A percentile compares a stretch with the other conserved stretches of the same genome.
phyloP scores from a whole-genome alignment of 192 early-diverging fungal species.

The Coemansia sp. region DNA sequence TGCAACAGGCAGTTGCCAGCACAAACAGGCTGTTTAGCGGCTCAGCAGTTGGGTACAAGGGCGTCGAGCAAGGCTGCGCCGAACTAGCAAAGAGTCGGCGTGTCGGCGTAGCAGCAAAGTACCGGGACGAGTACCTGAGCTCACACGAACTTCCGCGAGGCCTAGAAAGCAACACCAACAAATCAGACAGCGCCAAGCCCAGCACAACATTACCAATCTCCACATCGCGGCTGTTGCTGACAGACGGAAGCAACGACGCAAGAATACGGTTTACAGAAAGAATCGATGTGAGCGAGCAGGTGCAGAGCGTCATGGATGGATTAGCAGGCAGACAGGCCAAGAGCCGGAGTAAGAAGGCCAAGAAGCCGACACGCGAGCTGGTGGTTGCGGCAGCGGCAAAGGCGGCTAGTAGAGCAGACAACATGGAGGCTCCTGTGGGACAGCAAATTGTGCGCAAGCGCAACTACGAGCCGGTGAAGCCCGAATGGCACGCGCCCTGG shows the following conservation, averaged over 20 bases:
- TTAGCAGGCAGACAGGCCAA: constrained; percentile 25
- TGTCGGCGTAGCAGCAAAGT: constrained; percentile 18
- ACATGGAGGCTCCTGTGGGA: constrained; percentile 16
- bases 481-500: constrained; percentile 99
- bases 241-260: neutral
- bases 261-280: neutral
- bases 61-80: neutral
- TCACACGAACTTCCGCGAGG: constrained; percentile 27
- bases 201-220: neutral
- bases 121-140: constrained; percentile 40
- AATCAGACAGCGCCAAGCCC: neutral
- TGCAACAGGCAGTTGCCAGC: constrained; percentile 6
- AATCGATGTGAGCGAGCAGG: constrained; percentile 24
- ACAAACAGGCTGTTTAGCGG: constrained; percentile 33
- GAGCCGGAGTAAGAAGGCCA: constrained; percentile 19
- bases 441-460: constrained; percentile 48
- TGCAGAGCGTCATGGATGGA: constrained; percentile 37
- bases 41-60: neutral
- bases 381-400: constrained; percentile 20
- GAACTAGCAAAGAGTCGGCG: neutral
- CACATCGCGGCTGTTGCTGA: constrained; percentile 2
- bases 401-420: neutral
- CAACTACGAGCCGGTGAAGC: constrained; percentile 49
- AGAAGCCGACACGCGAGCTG: constrained; percentile 29
- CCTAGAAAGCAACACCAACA: constrained; percentile 1